Evolutionary conservation across 805 yeast species (phyloP), one percentile per base, ranked within the genome.

Genomic region (Cyberlindnera misumaiensis): DNA sequence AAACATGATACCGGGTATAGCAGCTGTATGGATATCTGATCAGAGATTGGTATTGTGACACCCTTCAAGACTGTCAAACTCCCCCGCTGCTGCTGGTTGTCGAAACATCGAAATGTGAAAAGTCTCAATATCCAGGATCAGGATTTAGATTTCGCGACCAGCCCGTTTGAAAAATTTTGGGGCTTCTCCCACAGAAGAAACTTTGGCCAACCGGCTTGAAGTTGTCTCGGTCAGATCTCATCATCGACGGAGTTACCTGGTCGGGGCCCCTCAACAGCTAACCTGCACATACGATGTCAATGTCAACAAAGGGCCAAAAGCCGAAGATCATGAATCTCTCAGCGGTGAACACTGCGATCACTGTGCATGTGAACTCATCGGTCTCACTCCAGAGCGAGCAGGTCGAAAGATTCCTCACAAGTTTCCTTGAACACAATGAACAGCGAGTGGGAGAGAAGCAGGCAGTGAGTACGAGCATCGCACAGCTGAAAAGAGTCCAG

Each of bases 401-500:
- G 17, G 74, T 78, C n/a, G 77, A 73, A 52, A 49, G 57, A 33
- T 45, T 68, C 16, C 55, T 73, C 39, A 59, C 72, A 15, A 59
- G 61, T 24, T 73, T 71, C 52, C 63, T 76, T 36, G 57, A 54
- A 12, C 35, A 35, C 12, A 51, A 47, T 22, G 55, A 49, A 30
- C 48, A 41, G 42, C 43, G 52, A 41, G 58, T 40, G 27, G 38
- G 15, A 34, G 40, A 31, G 28, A 38, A 59, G 28, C 52, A 61
- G 36, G 32, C 39, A 4, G 39, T 37, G 28, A 58, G 36, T 39
- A 57, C 54, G 16, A 56, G 66, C 5, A 18, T 67, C 10, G 54
- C 83, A 41, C 95, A 84, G 63, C 65, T 85, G 51, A 72, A 68
- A 51, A 71, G 95, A 56, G 65, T 83, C 30, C 90, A 81, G 55